These are phyloP conservation scores for Aspergillus flavus DNA, from an alignment of 2,329 filamentous ascomycete species.

Conservation along the genomic window DNA sequence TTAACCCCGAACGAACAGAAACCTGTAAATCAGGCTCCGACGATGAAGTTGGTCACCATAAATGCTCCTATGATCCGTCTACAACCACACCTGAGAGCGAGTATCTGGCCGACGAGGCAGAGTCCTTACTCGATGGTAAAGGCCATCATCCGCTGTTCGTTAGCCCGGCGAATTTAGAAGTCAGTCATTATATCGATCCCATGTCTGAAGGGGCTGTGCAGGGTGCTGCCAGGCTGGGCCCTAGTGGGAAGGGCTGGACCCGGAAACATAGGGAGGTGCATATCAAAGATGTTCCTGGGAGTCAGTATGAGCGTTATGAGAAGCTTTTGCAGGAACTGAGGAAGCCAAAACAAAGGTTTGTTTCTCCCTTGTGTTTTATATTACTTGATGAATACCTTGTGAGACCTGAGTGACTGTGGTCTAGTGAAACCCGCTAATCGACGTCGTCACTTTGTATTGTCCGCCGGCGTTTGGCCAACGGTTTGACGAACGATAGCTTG, in stretches of 20 bases:
- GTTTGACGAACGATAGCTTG: background rate
- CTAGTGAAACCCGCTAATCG: background rate
- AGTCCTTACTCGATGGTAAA: slow-evolving; percentile 25
- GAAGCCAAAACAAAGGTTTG: slow-evolving; percentile 2
- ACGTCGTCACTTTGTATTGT: no score
- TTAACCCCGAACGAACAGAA: slow-evolving; percentile 24
- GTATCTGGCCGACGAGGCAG: slow-evolving; percentile 22
- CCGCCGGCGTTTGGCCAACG: background rate
- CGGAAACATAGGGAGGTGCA: slow-evolving; percentile 23
- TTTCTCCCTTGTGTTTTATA: background rate
- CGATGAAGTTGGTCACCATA: slow-evolving; percentile 29
- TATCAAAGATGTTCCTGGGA: slow-evolving; percentile 18
- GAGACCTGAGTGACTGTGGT: background rate
- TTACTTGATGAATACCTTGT: no score
- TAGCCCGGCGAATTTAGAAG: slow-evolving; percentile 27
- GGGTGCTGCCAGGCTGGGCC: slow-evolving; percentile 15
- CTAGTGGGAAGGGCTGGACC: slow-evolving; percentile 28
- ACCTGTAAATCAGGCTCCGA: slow-evolving; percentile 30
- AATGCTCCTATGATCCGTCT: slow-evolving; percentile 29
- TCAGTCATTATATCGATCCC: slow-evolving; percentile 24
- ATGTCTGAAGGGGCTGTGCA: slow-evolving; percentile 21
- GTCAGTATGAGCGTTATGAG: slow-evolving; percentile 11
- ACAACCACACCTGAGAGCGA: slow-evolving; percentile 26
- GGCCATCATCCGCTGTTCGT: slow-evolving; percentile 25
- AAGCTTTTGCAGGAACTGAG: slow-evolving; percentile 19